Evolutionary conservation across 164 flowering plant species (phyloP), one percentile per base, ranked within the genome.

Genomic region (Brasenia schreberi): DNA sequence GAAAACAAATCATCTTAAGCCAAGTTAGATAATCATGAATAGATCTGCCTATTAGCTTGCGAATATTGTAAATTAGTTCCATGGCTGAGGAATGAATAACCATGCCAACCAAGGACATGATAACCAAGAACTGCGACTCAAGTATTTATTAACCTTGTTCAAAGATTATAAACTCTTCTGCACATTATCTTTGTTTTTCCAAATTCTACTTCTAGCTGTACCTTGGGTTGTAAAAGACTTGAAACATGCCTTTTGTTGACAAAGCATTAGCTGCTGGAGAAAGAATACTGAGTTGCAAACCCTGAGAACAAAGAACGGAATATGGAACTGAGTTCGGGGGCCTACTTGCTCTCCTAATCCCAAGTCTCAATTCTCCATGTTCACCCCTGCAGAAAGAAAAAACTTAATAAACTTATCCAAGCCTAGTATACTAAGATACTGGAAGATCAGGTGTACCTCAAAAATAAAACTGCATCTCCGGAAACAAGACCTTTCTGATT

Each of bases 191-290:
- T 12, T 12, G 60, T 58, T 58, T 58, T 58, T 58, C 17, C 11
- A 61, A 23, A 7, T 61, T 23, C 7, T 18, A 11, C 63, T 14
- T 61, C 63, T 18, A 61, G 62, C 16, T 53, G 59, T 88, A 93
- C 98, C 98, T 91, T 73, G 98, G 97, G 80, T 82, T 82, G 79
- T 87, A 91, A 80, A 81, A 85, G 65, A 90, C 80, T 65, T 85
- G 80, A 71, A 93, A 90, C 68, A 77, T 72, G 79, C 75, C 85
- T 67, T 79, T 89, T 64, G 82, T 84, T 17, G 89, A 77, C 76
- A 90, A 65, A 18, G 98, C 92, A 79, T 82, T 83, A 53, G 92
- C 88, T 65, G 84, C 92, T 5, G 77, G 70, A 65, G 96, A 77
- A 64, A 93, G 88, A 74, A 81, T 65, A 42, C 71, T 79, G 11